These are phyloP conservation scores for Pleurotus pulmonarius DNA, from an alignment of 768 basidiomycete species.

Conservation along the genomic window DNA sequence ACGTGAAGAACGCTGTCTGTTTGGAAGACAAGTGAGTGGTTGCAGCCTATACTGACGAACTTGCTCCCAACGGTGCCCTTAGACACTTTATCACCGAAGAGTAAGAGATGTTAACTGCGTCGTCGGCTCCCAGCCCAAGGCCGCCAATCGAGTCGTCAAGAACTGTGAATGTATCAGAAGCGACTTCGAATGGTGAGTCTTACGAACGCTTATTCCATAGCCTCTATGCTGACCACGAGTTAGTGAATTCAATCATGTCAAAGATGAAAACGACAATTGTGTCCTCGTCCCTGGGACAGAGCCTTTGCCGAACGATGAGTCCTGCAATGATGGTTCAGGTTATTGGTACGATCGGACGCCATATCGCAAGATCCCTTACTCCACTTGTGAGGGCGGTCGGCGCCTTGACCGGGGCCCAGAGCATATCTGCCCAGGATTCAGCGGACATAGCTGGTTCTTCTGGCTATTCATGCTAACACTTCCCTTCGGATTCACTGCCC, in stretches of 20 bases:
- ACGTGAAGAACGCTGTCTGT: conserved; percentile 84
- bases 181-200: conserved; percentile 92
- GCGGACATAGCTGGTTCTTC: conserved; percentile 71
- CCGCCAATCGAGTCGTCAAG: conserved; percentile 46
- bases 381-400: conserved; percentile 77
- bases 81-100: conserved; percentile 93
- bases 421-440: conserved; percentile 83
- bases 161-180: conserved; percentile 69
- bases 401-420: conserved; percentile 70
- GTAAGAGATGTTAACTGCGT: conserved; percentile 76
- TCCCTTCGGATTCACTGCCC: conserved; percentile 72
- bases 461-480: conserved; percentile 78
- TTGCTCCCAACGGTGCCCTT: background rate
- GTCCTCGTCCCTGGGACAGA: conserved; percentile 69
- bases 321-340: conserved; percentile 58
- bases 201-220: background rate
- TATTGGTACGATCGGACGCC: conserved; percentile 94
- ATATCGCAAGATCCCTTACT: conserved; percentile 89
- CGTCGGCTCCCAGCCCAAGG: conserved; percentile 68
- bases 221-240: background rate
- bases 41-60: background rate
- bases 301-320: conserved; percentile 58
- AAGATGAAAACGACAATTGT: conserved; percentile 67
- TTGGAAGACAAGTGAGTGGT: conserved; percentile 75
- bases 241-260: conserved; percentile 92